These are phyloP conservation scores for Trichoderma atrobrunneum DNA, from an alignment of 2,329 filamentous ascomycete species.

Conservation along the genomic window DNA sequence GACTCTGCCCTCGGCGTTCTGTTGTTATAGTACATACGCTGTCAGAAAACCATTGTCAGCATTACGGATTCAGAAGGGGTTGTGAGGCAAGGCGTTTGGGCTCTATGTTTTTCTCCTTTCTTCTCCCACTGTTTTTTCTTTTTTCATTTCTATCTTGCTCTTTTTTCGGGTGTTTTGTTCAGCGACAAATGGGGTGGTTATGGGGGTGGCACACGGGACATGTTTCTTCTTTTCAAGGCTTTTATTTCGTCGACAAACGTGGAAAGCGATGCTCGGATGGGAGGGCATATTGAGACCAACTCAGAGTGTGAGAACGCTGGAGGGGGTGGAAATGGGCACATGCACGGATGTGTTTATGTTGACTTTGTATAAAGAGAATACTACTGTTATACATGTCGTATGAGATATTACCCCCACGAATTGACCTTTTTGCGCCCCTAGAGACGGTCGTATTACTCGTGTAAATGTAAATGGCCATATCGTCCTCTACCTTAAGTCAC, in stretches of 20 bases:
- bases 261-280: background rate
- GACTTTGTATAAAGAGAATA: background rate
- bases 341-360: background rate
- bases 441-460: background rate
- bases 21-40: constrained; percentile 18
- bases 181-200: background rate
- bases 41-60: constrained; percentile 14
- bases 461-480: background rate
- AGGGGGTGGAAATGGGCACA: background rate
- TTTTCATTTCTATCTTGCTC: background rate
- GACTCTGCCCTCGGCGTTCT: constrained; percentile 21
- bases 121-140: background rate
- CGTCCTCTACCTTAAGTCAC: too few species aligned
- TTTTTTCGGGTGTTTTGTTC: background rate
- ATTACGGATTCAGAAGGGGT: constrained; percentile 2
- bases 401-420: background rate
- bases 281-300: background rate
- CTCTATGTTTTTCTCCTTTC: background rate
- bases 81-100: constrained; percentile 12
- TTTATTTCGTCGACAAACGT: background rate
- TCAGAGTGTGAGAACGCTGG: background rate
- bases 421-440: background rate
- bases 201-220: background rate
- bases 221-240: background rate
- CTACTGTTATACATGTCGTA: background rate